Base-by-base conservation (phyloP, 2,329 filamentous ascomycete species). In the Monilinia polystroma region DNA sequence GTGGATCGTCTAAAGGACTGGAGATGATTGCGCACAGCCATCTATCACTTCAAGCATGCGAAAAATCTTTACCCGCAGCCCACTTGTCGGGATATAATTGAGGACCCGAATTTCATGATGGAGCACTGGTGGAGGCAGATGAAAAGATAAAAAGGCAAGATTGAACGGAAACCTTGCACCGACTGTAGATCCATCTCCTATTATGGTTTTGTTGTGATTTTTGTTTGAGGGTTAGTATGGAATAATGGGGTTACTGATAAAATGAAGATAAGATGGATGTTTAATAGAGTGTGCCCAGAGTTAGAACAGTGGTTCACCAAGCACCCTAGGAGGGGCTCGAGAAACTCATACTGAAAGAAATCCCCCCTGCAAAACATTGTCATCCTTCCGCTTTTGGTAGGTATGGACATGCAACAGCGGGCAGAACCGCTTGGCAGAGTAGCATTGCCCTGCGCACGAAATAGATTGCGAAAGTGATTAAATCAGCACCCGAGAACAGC, bases 251-350 rank as follows among this genome's bases (percentile, higher is more conserved):
- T 26, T 26, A 51, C 58, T 51, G 47, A 62, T 38, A 62, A 62
- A 51, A n/a, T 51, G n/a, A 59, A 62, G 45, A 62, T 51, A 51
- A 51, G 32, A 51, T 62, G 26, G 18, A 62, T 62, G 58, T 62
- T 26, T 51, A 41, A 62, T 62, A 49, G n/a, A 51, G n/a, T 20
- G 20, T 51, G 45, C 32, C 45, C 45, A 41, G 58, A 20, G n/a
- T 51, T 51, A 14, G 47, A 51, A 49, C 43, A 51, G 58, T 51
- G 45, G 45, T 38, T 62, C 29, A 16, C 14, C 58, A 62, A 38
- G 23, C 58, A 60, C 57, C 20, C 57, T 49, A 60, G 49, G 35
- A 38, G 58, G 58, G 58, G 58, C 51, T 62, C 58, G 47, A 62
- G 29, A 62, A 38, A 23, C 26, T 35, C 58, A 12, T 43, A 60